Evolutionary conservation across 495 filamentous ascomycete species (phyloP).

Genomic region (Tuber melanosporum): DNA sequence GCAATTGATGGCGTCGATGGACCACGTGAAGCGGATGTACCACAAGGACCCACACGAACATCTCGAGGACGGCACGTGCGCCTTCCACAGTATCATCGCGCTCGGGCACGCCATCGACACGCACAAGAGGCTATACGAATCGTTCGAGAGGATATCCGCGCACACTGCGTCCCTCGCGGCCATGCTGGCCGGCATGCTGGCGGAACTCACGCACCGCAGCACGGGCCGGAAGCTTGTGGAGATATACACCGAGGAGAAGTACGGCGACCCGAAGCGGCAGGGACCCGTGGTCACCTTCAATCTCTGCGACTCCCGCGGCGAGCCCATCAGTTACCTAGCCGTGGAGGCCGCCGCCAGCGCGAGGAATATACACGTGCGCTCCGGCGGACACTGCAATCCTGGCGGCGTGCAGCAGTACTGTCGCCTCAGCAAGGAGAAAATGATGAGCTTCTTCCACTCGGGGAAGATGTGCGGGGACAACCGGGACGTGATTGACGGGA

Average conservation of each 20-base stretch:
- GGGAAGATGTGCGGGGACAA: slow-evolving; percentile 57
- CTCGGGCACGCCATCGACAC: slow-evolving; percentile 63
- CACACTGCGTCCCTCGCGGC: slow-evolving; percentile 57
- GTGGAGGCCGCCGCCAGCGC: slow-evolving; percentile 60
- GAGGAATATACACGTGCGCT: slow-evolving; percentile 60
- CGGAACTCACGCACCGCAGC: slow-evolving; percentile 49
- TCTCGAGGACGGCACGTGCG: slow-evolving; percentile 71
- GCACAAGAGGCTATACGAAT: slow-evolving; percentile 57
- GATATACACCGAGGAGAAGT: slow-evolving; percentile 55
- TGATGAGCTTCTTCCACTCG: slow-evolving; percentile 23
- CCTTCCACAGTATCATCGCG: slow-evolving; percentile 71
- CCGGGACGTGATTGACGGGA: slow-evolving; percentile 71
- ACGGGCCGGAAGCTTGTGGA: slow-evolving; percentile 55
- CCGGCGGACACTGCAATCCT: slow-evolving; percentile 61
- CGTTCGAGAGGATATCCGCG: slow-evolving; percentile 55
- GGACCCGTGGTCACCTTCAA: slow-evolving; percentile 70
- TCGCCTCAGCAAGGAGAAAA: slow-evolving; percentile 20
- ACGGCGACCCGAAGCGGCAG: slow-evolving; percentile 55
- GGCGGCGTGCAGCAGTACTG: slow-evolving; percentile 48
- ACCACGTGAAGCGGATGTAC: slow-evolving; percentile 61
- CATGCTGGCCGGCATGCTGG: slow-evolving; percentile 50
- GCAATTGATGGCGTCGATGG: slow-evolving; percentile 54
- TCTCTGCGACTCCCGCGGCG: slow-evolving; percentile 51
- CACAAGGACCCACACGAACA: slow-evolving; percentile 53
- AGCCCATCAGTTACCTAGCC: slow-evolving; percentile 52